A percentile compares a stretch with the other conserved stretches of the same genome.
Conservation (phyloP, 2,329 filamentous ascomycete species). For the Colletotrichum tabaci region DNA sequence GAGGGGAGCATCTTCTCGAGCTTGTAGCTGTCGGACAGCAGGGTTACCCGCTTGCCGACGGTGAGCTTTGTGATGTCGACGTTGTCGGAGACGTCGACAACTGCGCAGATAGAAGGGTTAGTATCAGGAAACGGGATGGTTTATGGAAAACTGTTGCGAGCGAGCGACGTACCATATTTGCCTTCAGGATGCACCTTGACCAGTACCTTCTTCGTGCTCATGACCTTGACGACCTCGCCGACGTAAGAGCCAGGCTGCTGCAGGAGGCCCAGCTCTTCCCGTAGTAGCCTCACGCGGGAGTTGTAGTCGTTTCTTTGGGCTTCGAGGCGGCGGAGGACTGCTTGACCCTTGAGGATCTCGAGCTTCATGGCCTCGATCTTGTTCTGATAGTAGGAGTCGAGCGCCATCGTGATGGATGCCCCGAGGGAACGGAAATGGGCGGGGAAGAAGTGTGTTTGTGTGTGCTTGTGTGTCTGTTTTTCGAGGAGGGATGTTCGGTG, state of each 20-base stretch:
- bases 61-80: constrained; percentile 97
- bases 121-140: background rate
- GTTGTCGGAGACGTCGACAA: constrained; percentile 94
- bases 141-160: background rate
- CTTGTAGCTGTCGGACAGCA: constrained; percentile 98
- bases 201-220: constrained; percentile 99
- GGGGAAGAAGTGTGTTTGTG: background rate
- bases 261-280: constrained; percentile 94
- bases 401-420: constrained; percentile 81
- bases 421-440: constrained; percentile 41
- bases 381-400: constrained; percentile 99
- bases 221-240: constrained; percentile 99
- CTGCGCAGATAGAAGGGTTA: constrained; percentile 60
- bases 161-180: constrained; percentile 87
- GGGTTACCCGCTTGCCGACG: constrained; percentile 95
- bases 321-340: constrained; percentile 93
- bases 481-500: background rate
- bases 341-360: constrained; percentile 99
- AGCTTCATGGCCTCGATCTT: constrained; percentile 99
- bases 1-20: constrained; percentile 98
- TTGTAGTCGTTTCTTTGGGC: constrained; percentile 99
- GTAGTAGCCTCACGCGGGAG: constrained; percentile 92
- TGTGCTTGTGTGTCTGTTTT: background rate
- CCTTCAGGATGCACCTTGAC: constrained; percentile 99
- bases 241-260: constrained; percentile 99